Base-by-base conservation (phyloP, 306 rosid genomes). In the Trifolium pratense region DNA sequence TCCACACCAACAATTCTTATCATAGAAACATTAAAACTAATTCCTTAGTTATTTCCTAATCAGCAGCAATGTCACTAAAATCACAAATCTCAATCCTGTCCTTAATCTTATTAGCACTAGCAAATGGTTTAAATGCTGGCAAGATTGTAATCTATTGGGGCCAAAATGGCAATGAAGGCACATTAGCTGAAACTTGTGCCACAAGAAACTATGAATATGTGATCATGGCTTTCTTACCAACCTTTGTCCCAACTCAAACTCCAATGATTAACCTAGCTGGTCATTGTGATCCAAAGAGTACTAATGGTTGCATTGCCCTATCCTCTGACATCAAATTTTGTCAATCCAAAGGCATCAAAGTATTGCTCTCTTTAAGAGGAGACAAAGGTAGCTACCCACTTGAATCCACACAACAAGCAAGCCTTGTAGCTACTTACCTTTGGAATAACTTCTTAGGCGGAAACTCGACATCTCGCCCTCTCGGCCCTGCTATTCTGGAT, bases 121-220 rank as follows among this genome's bases (percentile, higher is more conserved):
- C 73, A 65, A 75, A 31, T 21, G 32, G 36, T 7, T 70, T 64
- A 3, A 61, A 59, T 52, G 81, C 74, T 9, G 83, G 84, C 9
- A 51, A 72, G 25, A 83, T 83, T 71, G 79, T 78, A 17, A 60
- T 75, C 59, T 83, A 83, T 51, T 79, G 79, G 86, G 84, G 86
- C 45, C 84, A 83, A 61, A 83, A 83, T 75, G 84, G 84, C 2
- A 58, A 75, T 0, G 81, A 78, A 58, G 86, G 86, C 6, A 69
- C 86, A 0, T 36, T 78, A 34, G 61, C 75, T 0, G 75, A 66
- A 55, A 78, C 84, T 7, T 83, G 84, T 66, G 81, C 74, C 17
- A 75, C 79, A 14, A 78, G 81, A 0, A 79, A 83, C 68, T 83
- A 79, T 66, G 79, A 34, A 1, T 83, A 83, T 14, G 31, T 83